These are phyloP conservation scores for Cladochytrium replicatum DNA, from an alignment of 192 early-diverging fungal genomes.

Conservation along the genomic window DNA sequence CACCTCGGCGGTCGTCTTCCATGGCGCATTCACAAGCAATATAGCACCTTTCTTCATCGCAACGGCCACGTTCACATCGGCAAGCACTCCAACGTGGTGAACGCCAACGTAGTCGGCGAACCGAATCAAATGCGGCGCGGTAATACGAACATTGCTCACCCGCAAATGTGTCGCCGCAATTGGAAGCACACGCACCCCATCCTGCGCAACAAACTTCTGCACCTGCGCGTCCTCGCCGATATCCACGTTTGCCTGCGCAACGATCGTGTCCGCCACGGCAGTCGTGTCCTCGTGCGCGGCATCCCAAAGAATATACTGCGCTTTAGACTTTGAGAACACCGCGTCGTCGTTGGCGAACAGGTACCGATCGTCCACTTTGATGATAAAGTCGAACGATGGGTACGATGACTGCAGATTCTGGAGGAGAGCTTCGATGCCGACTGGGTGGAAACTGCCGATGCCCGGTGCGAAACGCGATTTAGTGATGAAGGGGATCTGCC, in stretches of 20 bases:
- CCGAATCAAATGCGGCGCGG: conserved; percentile 22
- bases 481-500: conserved; percentile 30
- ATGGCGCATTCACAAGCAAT: conserved; percentile 57
- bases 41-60: conserved; percentile 35
- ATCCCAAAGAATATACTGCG: conserved; percentile 52
- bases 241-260: conserved; percentile 33
- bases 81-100: conserved; percentile 48
- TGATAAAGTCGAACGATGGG: conserved; percentile 22
- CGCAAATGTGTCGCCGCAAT: conserved; percentile 48
- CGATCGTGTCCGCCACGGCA: conserved; percentile 35
- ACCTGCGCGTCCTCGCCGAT: conserved; percentile 24
- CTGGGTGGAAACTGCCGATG: conserved; percentile 12
- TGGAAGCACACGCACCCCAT: conserved; percentile 50
- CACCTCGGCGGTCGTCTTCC: conserved; percentile 56
- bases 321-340: conserved; percentile 9
- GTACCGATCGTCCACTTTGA: conserved; percentile 5
- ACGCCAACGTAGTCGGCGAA: conserved; percentile 51
- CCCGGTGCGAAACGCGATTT: conserved; percentile 15
- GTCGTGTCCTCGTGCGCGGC: conserved; percentile 34
- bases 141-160: conserved; percentile 29
- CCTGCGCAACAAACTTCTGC: conserved; percentile 32
- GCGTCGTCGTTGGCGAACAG: conserved; percentile 3
- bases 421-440: conserved; percentile 25
- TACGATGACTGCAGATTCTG: conserved; percentile 13
- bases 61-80: conserved; percentile 51